A percentile compares a stretch with the other conserved stretches of the same genome.
These are phyloP conservation scores for Danielozyma ontarioensis DNA, from an alignment of 805 yeast genomes.

Conservation along the genomic window DNA sequence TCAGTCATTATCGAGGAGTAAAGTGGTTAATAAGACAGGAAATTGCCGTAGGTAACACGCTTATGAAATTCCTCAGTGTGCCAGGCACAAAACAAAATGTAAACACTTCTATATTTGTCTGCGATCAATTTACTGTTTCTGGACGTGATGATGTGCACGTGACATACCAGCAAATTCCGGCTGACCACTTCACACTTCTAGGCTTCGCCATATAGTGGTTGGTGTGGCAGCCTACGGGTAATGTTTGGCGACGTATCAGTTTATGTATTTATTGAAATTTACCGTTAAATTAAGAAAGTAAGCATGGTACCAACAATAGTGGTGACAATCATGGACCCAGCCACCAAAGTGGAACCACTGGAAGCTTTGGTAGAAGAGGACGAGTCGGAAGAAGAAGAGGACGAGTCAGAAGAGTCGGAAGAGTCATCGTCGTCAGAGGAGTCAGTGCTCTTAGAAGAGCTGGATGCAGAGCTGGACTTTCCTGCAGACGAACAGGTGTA, in stretches of 20 bases:
- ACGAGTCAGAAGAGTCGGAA: constrained; percentile 9
- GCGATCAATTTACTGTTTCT: not conserved
- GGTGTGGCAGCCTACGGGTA: too few species aligned
- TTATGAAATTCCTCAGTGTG: not conserved
- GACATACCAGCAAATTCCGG: too few species aligned
- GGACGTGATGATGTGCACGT: too few species aligned
- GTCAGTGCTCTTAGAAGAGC: constrained; percentile 4
- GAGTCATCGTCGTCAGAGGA: constrained; percentile 10
- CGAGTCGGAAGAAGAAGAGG: constrained; percentile 15
- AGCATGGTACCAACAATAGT: constrained; percentile 21
- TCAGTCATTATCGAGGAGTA: constrained; percentile 3
- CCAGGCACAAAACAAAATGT: constrained; percentile 1
- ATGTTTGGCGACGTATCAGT: too few species aligned
- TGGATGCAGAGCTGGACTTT: constrained; percentile 13
- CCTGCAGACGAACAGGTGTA: constrained; percentile 35
- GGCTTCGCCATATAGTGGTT: too few species aligned
- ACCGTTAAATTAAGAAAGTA: constrained; percentile 21
- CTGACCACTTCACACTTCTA: too few species aligned
- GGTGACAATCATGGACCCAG: constrained; percentile 15
- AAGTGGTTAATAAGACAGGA: constrained; percentile 1
- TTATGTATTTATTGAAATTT: too few species aligned
- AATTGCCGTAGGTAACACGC: constrained; percentile 6
- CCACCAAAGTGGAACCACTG: constrained; percentile 6
- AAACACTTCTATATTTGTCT: not conserved
- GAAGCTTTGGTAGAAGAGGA: constrained; percentile 12